These are phyloP conservation scores for Pseudoscleropodium purum DNA, from an alignment of 225 moss, liverwort and hornwort species.

Conservation along the genomic window DNA sequence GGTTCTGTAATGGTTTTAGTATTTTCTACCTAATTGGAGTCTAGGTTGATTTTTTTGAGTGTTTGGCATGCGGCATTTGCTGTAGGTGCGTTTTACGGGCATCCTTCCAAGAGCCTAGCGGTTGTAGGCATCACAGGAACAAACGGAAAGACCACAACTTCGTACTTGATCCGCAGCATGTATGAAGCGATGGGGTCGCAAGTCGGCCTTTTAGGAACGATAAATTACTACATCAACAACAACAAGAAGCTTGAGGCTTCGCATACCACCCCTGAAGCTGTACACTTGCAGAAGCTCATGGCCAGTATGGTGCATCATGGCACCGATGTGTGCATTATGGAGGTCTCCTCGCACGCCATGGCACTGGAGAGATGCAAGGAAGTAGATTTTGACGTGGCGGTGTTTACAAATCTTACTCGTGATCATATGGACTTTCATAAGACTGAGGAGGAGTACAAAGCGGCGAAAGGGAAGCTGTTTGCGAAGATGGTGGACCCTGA, in stretches of 20 bases:
- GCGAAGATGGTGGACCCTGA: slow-evolving; percentile 95
- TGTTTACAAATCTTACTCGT: slow-evolving; percentile 86
- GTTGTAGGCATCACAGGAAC: slow-evolving; percentile 94
- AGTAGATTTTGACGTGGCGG: slow-evolving; percentile 85
- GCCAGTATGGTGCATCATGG: slow-evolving; percentile 81
- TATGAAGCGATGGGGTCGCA: slow-evolving; percentile 82
- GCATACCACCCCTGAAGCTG: slow-evolving; percentile 83
- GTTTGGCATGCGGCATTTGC: background rate
- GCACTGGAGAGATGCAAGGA: slow-evolving; percentile 75
- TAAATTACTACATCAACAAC: slow-evolving; percentile 70
- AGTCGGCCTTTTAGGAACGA: slow-evolving; percentile 83
- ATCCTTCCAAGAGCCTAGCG: slow-evolving; percentile 68
- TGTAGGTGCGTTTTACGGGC: slow-evolving; percentile 74
- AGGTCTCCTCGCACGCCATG: slow-evolving; percentile 92
- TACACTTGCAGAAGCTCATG: slow-evolving; percentile 82
- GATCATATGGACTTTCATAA: slow-evolving; percentile 95
- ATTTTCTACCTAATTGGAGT: background rate
- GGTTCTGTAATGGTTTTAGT: background rate
- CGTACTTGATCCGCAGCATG: slow-evolving; percentile 72
- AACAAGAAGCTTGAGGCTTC: slow-evolving; percentile 66
- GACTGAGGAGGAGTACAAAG: slow-evolving; percentile 67
- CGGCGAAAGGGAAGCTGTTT: slow-evolving; percentile 83
- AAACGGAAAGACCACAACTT: slow-evolving; percentile 92
- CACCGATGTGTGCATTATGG: slow-evolving; percentile 84
- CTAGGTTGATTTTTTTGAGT: background rate